These are phyloP conservation scores for Graphilbum sp. DNA, from an alignment of 2,329 filamentous ascomycete species.

Conservation along the genomic window DNA sequence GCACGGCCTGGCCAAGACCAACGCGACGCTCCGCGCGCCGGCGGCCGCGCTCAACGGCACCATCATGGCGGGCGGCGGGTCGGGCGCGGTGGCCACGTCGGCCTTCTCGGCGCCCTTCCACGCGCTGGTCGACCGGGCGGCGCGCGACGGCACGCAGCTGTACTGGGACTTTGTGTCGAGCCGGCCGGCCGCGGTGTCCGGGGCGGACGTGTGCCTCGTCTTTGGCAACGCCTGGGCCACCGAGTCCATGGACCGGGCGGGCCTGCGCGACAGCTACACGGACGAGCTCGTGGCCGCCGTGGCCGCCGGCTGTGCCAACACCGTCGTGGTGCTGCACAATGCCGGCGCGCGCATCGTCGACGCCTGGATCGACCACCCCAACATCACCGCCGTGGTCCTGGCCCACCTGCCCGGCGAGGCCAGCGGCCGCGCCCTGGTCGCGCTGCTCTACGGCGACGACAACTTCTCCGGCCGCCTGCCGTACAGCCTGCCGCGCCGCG, in stretches of 20 bases:
- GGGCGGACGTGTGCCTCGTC: conserved; percentile 46
- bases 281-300: conserved; percentile 42
- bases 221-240: conserved; percentile 43
- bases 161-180: conserved; percentile 29
- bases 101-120: conserved; percentile 24
- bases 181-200: conserved; percentile 8
- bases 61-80: conserved; percentile 32
- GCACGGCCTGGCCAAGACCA: conserved; percentile 22
- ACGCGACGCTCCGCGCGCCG: conserved; percentile 22
- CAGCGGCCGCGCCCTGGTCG: conserved; percentile 49
- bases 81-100: conserved; percentile 28
- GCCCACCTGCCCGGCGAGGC: conserved; percentile 63
- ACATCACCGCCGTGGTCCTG: conserved; percentile 49
- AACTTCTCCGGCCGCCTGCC: conserved; percentile 56
- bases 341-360: conserved; percentile 56
- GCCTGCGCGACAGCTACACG: conserved; percentile 42
- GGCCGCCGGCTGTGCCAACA: conserved; percentile 42
- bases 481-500: conserved; percentile 41
- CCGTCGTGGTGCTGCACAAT: conserved; percentile 54
- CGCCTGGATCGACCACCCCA: conserved; percentile 49
- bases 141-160: conserved; percentile 36
- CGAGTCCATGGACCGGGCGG: conserved; percentile 42
- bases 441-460: conserved; percentile 51
- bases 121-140: conserved; percentile 21
- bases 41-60: conserved; percentile 35